These are phyloP conservation scores for Rhizophagus prolifer DNA, from an alignment of 192 early-diverging fungal species.

Conservation along the genomic window DNA sequence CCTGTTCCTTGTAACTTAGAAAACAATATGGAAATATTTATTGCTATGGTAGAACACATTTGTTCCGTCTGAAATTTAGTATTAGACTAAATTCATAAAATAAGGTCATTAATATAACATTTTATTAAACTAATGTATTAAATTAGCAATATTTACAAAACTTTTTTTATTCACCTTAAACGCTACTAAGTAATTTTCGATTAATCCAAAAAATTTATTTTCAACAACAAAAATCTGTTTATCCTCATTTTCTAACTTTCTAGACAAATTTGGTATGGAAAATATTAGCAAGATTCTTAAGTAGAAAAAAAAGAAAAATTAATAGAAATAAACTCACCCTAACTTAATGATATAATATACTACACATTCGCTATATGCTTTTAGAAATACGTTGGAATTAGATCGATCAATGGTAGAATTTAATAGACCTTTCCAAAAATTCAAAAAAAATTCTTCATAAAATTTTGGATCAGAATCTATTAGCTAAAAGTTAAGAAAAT, in stretches of 20 bases:
- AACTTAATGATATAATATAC: conserved; percentile 52
- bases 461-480: conserved; percentile 44
- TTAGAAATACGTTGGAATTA: conserved; percentile 51
- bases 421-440: conserved; percentile 59
- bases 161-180: not conserved
- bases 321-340: conserved; percentile 34
- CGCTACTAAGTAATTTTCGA: conserved; percentile 45
- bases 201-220: conserved; percentile 41
- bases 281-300: not conserved
- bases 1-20: not conserved
- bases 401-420: conserved; percentile 48
- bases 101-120: not conserved
- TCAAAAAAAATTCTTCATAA: conserved; percentile 58
- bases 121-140: not conserved
- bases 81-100: not conserved
- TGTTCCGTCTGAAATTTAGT: conserved; percentile 9
- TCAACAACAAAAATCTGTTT: conserved; percentile 29
- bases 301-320: not conserved
- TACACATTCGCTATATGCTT: conserved; percentile 66
- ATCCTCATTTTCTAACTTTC: conserved; percentile 11
- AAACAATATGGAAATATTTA: not conserved
- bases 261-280: conserved; percentile 6
- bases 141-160: not conserved
- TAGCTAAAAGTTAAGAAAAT: conserved; percentile 3
- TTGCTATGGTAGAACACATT: conserved; percentile 4